Evolutionary conservation across 768 basidiomycete species (phyloP).

Genomic region (Boletales sp.): DNA sequence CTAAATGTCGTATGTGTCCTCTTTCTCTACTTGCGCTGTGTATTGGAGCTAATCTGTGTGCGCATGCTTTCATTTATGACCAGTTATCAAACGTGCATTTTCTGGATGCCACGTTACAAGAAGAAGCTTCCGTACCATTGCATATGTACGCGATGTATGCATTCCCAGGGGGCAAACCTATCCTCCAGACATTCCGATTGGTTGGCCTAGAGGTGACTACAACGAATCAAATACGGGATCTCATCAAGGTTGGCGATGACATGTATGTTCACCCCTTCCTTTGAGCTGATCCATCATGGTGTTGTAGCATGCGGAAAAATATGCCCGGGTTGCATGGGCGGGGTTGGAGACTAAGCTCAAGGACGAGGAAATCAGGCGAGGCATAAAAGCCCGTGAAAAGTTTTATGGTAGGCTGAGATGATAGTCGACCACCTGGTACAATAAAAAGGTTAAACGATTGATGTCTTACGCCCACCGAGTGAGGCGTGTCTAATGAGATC

Average conservation of each 20-base stretch:
- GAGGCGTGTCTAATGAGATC: no score
- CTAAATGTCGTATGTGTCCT: slow-evolving; percentile 62
- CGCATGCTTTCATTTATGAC: background rate
- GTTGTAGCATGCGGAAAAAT: slow-evolving; percentile 61
- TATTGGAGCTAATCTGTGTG: background rate
- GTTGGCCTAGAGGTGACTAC: slow-evolving; percentile 61
- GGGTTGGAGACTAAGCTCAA: slow-evolving; percentile 62
- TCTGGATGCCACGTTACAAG: slow-evolving; percentile 68
- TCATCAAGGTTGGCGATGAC: slow-evolving; percentile 48
- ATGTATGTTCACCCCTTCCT: background rate
- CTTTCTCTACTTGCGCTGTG: background rate
- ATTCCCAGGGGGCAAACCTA: slow-evolving; percentile 41
- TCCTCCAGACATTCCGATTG: slow-evolving; percentile 60
- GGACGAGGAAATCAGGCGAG: slow-evolving; percentile 59
- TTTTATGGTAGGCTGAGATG: slow-evolving; percentile 35
- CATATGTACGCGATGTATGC: slow-evolving; percentile 64
- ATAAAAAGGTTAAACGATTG: background rate
- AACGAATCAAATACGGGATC: slow-evolving; percentile 41
- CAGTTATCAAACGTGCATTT: slow-evolving; percentile 61
- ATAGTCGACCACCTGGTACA: background rate
- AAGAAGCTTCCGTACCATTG: slow-evolving; percentile 65
- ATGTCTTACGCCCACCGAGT: background rate
- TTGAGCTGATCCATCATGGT: slow-evolving; percentile 40
- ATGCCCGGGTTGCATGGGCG: slow-evolving; percentile 53
- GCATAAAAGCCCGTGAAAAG: slow-evolving; percentile 54